Evolutionary conservation across 2,329 filamentous ascomycete species (phyloP).

Genomic region (Clarireedia hainanense): DNA sequence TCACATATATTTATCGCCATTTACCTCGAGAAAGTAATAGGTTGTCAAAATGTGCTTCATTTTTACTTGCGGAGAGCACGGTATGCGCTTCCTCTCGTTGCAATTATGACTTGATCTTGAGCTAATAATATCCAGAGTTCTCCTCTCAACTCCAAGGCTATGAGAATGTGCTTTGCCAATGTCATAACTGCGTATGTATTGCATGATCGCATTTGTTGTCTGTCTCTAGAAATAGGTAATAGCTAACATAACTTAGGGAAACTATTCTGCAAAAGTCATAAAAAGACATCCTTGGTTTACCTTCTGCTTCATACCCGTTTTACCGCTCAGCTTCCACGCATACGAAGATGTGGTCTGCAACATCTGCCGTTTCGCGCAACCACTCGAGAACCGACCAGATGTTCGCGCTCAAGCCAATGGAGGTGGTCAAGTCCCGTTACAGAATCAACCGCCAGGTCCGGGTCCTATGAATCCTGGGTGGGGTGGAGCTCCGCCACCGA

Average conservation of each 20-base stretch:
- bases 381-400: conserved; percentile 39
- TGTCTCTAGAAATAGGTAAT: too few relatives aligned
- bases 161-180: conserved; percentile 53
- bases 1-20: not conserved
- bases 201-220: not conserved
- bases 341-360: conserved; percentile 65
- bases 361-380: conserved; percentile 70
- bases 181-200: conserved; percentile 48
- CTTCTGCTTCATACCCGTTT: conserved; percentile 67
- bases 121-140: conserved; percentile 26
- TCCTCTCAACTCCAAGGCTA: conserved; percentile 41
- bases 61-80: conserved; percentile 28
- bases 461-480: conserved; percentile 19
- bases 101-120: not conserved
- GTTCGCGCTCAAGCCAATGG: conserved; percentile 23
- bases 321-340: conserved; percentile 61
- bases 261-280: conserved; percentile 52
- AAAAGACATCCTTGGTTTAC: conserved; percentile 69
- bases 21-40: not conserved
- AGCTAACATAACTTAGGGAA: conserved; percentile 35
- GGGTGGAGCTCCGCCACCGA: conserved; percentile 20
- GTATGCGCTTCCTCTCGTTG: conserved; percentile 15
- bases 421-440: conserved; percentile 22
- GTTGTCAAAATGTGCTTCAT: conserved; percentile 11
- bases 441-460: conserved; percentile 10